Base-by-base conservation (phyloP, 225 moss, liverwort and hornwort genomes). In the Antitrichia curtipendula region DNA sequence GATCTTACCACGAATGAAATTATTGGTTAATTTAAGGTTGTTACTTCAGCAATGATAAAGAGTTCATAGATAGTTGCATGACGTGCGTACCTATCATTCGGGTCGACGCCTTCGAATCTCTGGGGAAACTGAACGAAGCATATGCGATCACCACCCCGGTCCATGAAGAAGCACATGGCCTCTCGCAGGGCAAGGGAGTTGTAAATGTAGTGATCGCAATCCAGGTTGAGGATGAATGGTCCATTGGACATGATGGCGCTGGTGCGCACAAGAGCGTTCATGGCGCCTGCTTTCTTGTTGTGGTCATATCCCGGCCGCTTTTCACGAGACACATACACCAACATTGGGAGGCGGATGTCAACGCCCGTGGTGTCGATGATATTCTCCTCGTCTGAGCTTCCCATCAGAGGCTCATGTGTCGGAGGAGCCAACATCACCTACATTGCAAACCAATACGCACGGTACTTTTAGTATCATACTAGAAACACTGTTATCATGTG, bases 231-330 rank as follows among this genome's bases (percentile, higher is more conserved):
- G 34, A 97, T 97, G 84, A 97, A 97, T 8, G 95, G 90, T 22
- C 97, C 97, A 40, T 97, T 97, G 13, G 97, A 97, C 97, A 97
- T 97, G 80, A 97, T 95, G 40, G 96, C 97, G 66, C 97, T 97
- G 31, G 96, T 96, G n/a, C 97, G 93, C 60, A 97, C 96, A 45
- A 97, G 89, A 18, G 97, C 94, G 56, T 97, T 97, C 97, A 97
- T 97, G 77, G 97, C 97, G 49, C 97, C 97, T 20, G 97, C 97
- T 92, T 97, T 97, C 91, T 97, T 97, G 86, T 97, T 97, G 90
- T 97, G 97, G 56, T 97, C 97, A 83, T 97, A 97, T 34, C 97
- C 97, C 9, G 97, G 96, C 41, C 97, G 90, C 92, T 97, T 97
- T 75, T 97, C 97, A 64, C 97, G 93, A 49, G 97, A 97, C 13